Evolutionary conservation across 352 stramenopile species (phyloP), one percentile per base, ranked within the genome.

Genomic region (Thalassiosira hispida): DNA sequence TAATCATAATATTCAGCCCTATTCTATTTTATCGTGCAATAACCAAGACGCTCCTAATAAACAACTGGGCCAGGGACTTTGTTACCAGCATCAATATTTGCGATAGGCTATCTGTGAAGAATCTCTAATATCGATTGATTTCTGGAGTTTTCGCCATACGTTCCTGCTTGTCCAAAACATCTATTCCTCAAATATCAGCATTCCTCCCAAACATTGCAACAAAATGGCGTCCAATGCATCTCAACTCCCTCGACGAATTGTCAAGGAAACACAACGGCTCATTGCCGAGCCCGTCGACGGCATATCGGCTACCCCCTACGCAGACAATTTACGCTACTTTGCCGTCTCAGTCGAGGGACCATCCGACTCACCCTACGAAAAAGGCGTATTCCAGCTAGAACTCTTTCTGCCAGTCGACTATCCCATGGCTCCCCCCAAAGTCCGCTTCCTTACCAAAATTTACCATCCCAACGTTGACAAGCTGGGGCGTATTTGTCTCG

Each of bases 391-490:
- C 81, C 90, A 95, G 53, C 89, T 99, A 33, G 98, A 98, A 88
- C 93, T 99, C 29, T 76, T 91, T 16, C 63, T 93, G 16, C 82
- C 83, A 9, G 61, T 64, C 12, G 87, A 94, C 27, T 96, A 94
- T 74, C 93, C 93, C 14, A 56, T 70, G 22, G 91, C 89, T 12
- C 93, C 94, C 61, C 94, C 94, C 11, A 74, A 87, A 8, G 95
- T 96, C 25, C 96, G 98, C 67, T 99, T 99, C 77, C 84, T 98
- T 20, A 99, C 97, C 35, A 99, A 98, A 91, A 99, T 99, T 60
- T 99, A 98, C 88, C 98, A 99, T 84, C 98, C 98, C 0, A 99
- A 99, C 87, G 97, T 99, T 23, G 96, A 97, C 20, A 98, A 81
- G 96, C 96, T 82, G 70, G 70, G 2, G 98, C 97, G 72, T 77